Evolutionary conservation across 1,284 basidiomycete genomes (phyloP), one percentile per base, ranked within the genome.

Genomic region (Irpex sp.): DNA sequence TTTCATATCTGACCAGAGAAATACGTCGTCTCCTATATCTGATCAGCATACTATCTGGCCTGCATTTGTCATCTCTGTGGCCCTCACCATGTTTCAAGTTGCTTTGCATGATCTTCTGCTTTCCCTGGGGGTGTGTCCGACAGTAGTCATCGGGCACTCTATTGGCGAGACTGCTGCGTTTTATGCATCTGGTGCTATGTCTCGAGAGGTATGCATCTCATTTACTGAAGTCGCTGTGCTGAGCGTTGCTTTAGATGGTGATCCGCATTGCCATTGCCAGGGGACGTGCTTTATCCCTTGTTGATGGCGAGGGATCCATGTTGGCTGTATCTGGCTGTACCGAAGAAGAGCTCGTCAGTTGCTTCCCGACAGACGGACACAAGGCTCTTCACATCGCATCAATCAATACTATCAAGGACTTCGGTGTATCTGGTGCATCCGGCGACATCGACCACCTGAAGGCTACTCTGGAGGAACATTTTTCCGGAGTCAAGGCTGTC

Each of bases 11-110:
- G 47, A 43, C 15, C 11, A 43, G 39, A 15, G 8, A 43, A 9
- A 9, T 11, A 15, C 39, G 15, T 43, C 39, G 15, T 15, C 39
- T 43, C 8, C 39, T 9, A 15, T 43, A 0, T 33, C 59, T 33
- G 57, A 68, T 11, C 43, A 61, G 15, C 54, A 61, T 5, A 63
- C 63, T 1, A 67, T 74, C 13, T 74, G 72, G 68, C 72, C 74
- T 6, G 70, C 74, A 3, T 74, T 75, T 63, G 77, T 76, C 2
- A 79, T 70, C 3, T 67, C 79, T 3, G 76, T 78, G 3, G 70
- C 79, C 0, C 61, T 82, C 7, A 69, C 77, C 0, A 78, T 82
- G 57, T 59, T 80, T 61, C 81, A 83, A 64, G 76, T 82, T 4
- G 81, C 80, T 0, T 64, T 81, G 2, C 73, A 77, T 59, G 81